Base-by-base conservation (phyloP, 768 basidiomycete species). In the Suillus placidus region DNA sequence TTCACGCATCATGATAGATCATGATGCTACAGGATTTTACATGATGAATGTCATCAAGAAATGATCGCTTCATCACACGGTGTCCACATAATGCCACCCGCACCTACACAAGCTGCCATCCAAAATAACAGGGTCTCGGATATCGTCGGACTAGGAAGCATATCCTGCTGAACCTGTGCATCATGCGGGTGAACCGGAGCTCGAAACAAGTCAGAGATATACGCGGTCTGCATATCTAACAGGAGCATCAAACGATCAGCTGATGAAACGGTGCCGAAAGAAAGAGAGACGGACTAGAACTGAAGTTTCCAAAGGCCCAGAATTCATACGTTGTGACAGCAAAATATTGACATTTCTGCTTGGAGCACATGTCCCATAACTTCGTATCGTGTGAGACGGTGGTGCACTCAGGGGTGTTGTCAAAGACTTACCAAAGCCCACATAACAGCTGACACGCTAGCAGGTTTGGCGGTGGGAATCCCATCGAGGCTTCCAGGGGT, bases 251-350 rank as follows among this genome's bases (percentile, higher is more conserved):
- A 57, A 23, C 16, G 10, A 12, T 61, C 12, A 57, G 10, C 3
- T 8, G 6, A 54, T 7, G 62, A 26, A 34, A 32, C 26, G n/a
- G 20, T 20, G 13, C 26, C 20, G n/a, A 23, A 30, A 5, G 12
- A 8, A 34, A 37, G 23, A n/a, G 42, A 23, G 12, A n/a, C 63
- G 10, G 3, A 64, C 63, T 3, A 13, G 26, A n/a, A 58, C 38
- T 64, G 43, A 64, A 57, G 38, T 64, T 64, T 35, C 63, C 63
- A 43, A 64, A 61, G 6, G 55, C 63, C 63, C 63, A 64, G 38
- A 32, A 38, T 40, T 34, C 26, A 60, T 64, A 64, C 30, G 63
- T 64, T 1, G 63, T 64, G 18, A 64, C 58, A 2, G 56, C 63
- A 42, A 64, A 64, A 26, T 64, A 64, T 16, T 55, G 37, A 26